Evolutionary conservation across 768 basidiomycete species (phyloP).

Genomic region (Lentinula sp.): DNA sequence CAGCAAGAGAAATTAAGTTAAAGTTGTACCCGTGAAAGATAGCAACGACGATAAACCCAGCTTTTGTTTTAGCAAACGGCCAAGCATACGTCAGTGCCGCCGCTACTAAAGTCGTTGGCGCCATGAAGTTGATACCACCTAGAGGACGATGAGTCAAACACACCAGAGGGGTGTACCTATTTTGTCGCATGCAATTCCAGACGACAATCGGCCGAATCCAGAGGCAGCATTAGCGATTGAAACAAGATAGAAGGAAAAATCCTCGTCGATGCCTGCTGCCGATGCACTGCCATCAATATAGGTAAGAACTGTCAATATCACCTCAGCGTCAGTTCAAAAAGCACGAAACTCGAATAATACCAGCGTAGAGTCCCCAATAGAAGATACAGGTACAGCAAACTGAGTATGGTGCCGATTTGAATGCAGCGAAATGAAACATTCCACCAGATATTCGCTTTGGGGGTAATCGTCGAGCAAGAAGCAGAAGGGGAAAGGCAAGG

Average conservation of each 20-base stretch:
- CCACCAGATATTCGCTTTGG: slow-evolving; percentile 50
- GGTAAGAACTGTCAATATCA: slow-evolving; percentile 33
- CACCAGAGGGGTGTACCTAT: slow-evolving; percentile 31
- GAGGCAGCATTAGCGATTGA: slow-evolving; percentile 43
- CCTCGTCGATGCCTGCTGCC: slow-evolving; percentile 23
- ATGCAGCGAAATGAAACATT: slow-evolving; percentile 48
- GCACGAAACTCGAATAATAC: slow-evolving; percentile 24
- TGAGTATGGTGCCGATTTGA: slow-evolving; percentile 46
- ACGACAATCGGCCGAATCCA: slow-evolving; percentile 41
- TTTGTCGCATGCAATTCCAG: slow-evolving; percentile 48
- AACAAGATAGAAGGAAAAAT: slow-evolving; percentile 37
- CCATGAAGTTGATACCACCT: slow-evolving; percentile 71
- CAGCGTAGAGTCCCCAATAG: slow-evolving; percentile 68
- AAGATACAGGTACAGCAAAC: slow-evolving; percentile 47
- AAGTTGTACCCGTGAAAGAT: slow-evolving; percentile 4
- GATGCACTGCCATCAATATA: slow-evolving; percentile 47
- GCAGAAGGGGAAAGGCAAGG: slow-evolving; percentile 50
- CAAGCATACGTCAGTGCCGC: slow-evolving; percentile 61
- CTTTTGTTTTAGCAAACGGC: slow-evolving; percentile 52
- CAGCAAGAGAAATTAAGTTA: background rate
- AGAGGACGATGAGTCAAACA: background rate
- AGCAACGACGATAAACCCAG: slow-evolving; percentile 23
- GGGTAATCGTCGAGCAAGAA: slow-evolving; percentile 49
- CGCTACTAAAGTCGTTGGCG: slow-evolving; percentile 50
- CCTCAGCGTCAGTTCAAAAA: too few relatives aligned